Percentiles rank a stretch among this genome's conserved stretches.
Conservation (phyloP, 371 early-diverging fungal species). For the Lichtheimia corymbifera region DNA sequence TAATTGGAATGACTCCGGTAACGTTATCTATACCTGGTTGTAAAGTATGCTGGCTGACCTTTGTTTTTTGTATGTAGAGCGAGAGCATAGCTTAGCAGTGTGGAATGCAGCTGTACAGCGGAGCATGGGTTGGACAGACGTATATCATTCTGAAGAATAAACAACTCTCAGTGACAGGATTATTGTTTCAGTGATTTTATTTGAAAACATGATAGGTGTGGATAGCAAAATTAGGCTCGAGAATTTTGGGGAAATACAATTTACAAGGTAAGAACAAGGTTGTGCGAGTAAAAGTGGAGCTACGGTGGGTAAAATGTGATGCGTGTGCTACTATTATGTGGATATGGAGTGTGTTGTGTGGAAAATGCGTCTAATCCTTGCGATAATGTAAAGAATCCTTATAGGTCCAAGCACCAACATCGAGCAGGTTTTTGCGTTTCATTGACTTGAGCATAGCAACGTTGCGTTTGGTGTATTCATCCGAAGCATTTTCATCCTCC, state of each 20-base stretch:
- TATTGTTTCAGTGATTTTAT: neutral
- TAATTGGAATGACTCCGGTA: constrained; percentile 44
- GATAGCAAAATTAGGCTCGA: neutral
- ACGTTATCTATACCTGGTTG: no score
- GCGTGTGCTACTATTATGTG: neutral
- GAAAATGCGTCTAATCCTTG: neutral
- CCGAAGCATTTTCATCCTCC: constrained; percentile 31
- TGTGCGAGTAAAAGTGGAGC: no score
- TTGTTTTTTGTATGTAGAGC: neutral
- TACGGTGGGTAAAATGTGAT: no score
- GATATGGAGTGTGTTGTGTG: neutral
- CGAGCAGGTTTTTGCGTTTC: constrained; percentile 35
- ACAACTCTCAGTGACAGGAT: neutral
- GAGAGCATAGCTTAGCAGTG: constrained; percentile 5
- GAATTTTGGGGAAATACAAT: neutral
- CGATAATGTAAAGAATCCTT: constrained; percentile 36
- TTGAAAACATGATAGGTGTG: neutral
- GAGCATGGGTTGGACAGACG: constrained; percentile 26
- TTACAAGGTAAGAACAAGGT: neutral
- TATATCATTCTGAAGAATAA: constrained; percentile 13
- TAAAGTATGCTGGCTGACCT: no score
- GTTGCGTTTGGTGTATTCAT: constrained; percentile 18
- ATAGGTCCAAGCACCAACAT: constrained; percentile 50
- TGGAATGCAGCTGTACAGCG: constrained; percentile 24
- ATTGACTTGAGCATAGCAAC: constrained; percentile 16